A percentile compares a stretch with the other conserved stretches of the same genome.
phyloP scores from a whole-genome alignment of 2,329 filamentous ascomycete genomes.

The Cladophialophora yegresii region DNA sequence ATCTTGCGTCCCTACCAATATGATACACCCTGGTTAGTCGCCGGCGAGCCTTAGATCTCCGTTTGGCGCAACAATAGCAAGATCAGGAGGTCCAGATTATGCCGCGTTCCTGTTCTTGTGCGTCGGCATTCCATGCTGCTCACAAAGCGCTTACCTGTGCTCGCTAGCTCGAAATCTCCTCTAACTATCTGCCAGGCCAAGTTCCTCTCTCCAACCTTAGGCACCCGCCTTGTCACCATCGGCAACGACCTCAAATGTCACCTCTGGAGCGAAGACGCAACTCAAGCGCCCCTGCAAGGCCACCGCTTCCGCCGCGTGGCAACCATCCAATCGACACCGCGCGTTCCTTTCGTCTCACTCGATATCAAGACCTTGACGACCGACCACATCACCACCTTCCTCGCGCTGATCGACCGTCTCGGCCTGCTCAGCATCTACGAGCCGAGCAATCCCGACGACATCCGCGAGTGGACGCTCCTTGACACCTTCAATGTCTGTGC shows the following conservation, averaged over 20 bases:
- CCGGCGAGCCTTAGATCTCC: neutral
- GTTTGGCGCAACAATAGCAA: neutral
- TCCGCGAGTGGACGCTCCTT: conserved; percentile 72
- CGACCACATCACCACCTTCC: conserved; percentile 77
- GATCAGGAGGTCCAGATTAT: neutral
- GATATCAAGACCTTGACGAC: conserved; percentile 73
- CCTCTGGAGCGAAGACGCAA: conserved; percentile 88
- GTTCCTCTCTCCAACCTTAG: conserved; percentile 89
- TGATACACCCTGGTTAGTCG: neutral
- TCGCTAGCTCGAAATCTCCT: neutral
- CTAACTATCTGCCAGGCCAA: conserved; percentile 62
- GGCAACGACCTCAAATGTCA: conserved; percentile 88
- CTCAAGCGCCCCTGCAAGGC: conserved; percentile 70
- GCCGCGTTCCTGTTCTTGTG: neutral
- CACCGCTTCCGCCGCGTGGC: conserved; percentile 75
- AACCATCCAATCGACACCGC: conserved; percentile 64
- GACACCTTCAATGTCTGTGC: conserved; percentile 75
- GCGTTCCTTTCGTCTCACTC: conserved; percentile 70
- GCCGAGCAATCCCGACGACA: conserved; percentile 78
- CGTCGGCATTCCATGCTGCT: neutral
- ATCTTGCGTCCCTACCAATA: no score
- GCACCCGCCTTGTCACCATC: conserved; percentile 83
- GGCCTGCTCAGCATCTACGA: conserved; percentile 79
- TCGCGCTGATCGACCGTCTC: conserved; percentile 81
- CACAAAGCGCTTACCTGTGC: neutral